Evolutionary conservation across 495 filamentous ascomycete species (phyloP), one percentile per base, ranked within the genome.

Genomic region (Hypoxylon cercidicola): DNA sequence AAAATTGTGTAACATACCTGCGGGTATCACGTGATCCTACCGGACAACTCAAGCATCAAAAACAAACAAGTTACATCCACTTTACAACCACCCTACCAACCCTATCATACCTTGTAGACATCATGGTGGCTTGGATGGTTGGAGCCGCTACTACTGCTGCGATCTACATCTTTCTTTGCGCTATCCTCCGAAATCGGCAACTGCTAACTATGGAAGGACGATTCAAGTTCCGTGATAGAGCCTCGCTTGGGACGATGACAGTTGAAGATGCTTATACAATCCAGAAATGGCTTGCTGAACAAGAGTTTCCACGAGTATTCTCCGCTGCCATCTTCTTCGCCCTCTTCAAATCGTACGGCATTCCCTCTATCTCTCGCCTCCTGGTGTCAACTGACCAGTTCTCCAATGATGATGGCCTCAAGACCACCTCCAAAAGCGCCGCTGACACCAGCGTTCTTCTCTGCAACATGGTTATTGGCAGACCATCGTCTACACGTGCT

Each of bases 341-440:
- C 0, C 74, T 90, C 0, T 89, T 88, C 70, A 79, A 81, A 65
- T 79, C 87, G 15, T 90, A 89, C 66, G 86, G 86, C 11, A 87
- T 90, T 49, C 86, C 87, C 0, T 76, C 82, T 13, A 89, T 88
- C 54, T 85, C 84, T 0, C 61, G 58, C 15, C 72, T 88, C 0
- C 78, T 90, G 7, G 78, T 78, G 0, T 75, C 77, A 23, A 90
- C 88, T 0, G 78, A 72, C 40, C 81, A 89, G 53, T 81, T 90
- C 21, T 4, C 10, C 10, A 32, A 10, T 10, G 10, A 32, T 32
- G 79, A 81, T 16, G 75, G 73, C 21, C 60, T 71, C 0, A 73
- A 72, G 7, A 83, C 76, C 2, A 81, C 84, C 0, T 75, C 81
- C 0, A 89, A 88, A 69, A 82, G 88, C 16, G 87, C 85, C 62